These are phyloP conservation scores for Arabidopsis thaliana DNA, from an alignment of 345 rosid genomes.

Conservation along the genomic window DNA sequence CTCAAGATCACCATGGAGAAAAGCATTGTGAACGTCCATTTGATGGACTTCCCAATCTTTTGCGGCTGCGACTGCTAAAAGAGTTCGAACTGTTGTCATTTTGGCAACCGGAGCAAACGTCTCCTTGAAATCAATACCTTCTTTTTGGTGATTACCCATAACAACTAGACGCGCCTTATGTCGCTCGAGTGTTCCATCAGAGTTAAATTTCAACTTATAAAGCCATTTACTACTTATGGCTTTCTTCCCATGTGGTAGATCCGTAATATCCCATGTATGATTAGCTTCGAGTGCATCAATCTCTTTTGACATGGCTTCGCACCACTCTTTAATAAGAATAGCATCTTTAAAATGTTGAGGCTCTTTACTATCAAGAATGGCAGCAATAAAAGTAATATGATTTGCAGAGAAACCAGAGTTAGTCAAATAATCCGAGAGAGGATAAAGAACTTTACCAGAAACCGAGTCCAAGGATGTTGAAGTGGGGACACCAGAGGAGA, in stretches of 20 bases:
- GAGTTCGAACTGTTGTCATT: background rate
- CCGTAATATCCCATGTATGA: background rate
- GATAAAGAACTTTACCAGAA: too few relatives aligned
- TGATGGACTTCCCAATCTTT: background rate
- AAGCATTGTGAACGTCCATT: background rate
- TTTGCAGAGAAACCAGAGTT: too few relatives aligned
- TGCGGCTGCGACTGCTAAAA: background rate
- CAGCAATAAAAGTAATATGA: too few relatives aligned
- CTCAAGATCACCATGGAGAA: background rate
- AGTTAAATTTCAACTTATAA: too few relatives aligned
- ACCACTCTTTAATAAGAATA: background rate
- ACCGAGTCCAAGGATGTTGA: too few relatives aligned
- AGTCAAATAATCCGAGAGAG: too few relatives aligned
- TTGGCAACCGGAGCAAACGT: background rate
- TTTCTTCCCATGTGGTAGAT: too few relatives aligned
- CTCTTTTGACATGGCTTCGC: background rate
- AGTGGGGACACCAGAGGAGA: too few relatives aligned
- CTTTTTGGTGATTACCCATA: background rate
- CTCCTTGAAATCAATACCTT: background rate
- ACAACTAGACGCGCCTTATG: background rate
- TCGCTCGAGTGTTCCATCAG: too few relatives aligned
- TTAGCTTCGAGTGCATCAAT: background rate
- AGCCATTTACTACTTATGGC: background rate
- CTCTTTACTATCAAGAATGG: background rate
- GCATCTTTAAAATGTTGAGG: background rate